These are phyloP conservation scores for Vanrija humicola DNA, from an alignment of 1,284 basidiomycete genomes.

Conservation along the genomic window DNA sequence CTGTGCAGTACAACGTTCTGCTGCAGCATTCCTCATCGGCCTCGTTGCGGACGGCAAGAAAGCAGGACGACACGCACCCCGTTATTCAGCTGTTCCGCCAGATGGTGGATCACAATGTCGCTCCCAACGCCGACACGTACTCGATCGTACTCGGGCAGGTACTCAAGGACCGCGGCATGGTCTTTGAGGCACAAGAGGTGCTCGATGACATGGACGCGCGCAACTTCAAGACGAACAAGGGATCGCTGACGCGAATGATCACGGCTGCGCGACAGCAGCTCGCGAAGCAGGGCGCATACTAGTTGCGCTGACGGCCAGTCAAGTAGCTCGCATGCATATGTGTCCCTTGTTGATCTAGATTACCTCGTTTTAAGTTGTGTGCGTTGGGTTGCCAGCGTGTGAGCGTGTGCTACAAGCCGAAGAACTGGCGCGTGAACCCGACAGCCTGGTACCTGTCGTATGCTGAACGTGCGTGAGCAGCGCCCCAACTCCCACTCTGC, in stretches of 20 bases:
- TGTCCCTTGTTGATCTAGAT: not conserved
- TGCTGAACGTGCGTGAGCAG: slow-evolving; percentile 50
- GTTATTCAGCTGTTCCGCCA: slow-evolving; percentile 63
- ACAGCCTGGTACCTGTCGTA: slow-evolving; percentile 67
- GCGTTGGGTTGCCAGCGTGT: not conserved
- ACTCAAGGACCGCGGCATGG: slow-evolving; percentile 51
- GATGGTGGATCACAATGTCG: slow-evolving; percentile 58
- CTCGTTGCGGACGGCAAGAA: slow-evolving; percentile 31
- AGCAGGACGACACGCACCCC: slow-evolving; percentile 54
- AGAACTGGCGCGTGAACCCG: slow-evolving; percentile 65
- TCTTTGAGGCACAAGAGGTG: slow-evolving; percentile 58
- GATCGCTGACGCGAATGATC: slow-evolving; percentile 50
- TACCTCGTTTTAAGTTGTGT: not conserved
- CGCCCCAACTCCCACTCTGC: too few species aligned
- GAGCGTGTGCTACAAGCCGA: slow-evolving; percentile 36
- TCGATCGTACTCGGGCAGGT: slow-evolving; percentile 66
- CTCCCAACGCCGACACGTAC: slow-evolving; percentile 64
- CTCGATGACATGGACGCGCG: slow-evolving; percentile 58
- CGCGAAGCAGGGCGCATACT: not conserved
- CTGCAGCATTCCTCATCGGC: slow-evolving; percentile 58
- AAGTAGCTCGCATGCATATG: not conserved
- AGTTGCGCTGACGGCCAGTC: not conserved
- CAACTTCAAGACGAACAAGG: slow-evolving; percentile 45
- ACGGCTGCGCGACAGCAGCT: not conserved
- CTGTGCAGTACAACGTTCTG: slow-evolving; percentile 68